A percentile compares a stretch with the other conserved stretches of the same genome.
Evolutionary conservation across 768 basidiomycete genomes (phyloP).

Genomic region (Mycena haematopus): DNA sequence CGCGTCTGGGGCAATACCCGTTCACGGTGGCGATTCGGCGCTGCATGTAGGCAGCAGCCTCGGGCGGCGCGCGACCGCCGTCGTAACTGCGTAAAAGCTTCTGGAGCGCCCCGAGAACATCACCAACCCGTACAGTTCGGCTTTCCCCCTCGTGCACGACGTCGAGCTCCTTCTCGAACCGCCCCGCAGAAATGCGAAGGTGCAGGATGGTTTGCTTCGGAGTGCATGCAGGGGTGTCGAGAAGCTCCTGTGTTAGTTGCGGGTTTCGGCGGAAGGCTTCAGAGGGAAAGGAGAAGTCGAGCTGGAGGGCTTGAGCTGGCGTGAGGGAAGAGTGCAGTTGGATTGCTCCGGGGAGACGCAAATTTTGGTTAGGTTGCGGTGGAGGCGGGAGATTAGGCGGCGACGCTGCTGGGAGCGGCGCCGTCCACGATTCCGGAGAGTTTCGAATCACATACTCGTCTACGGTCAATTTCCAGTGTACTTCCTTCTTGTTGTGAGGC

Average conservation of each 20-base stretch:
- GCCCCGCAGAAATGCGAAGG: constrained; percentile 6
- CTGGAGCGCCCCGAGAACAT: constrained; percentile 11
- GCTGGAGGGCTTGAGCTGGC: constrained; percentile 4
- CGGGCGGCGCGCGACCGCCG: constrained; percentile 3
- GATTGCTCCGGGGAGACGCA: neutral
- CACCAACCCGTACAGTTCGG: constrained; percentile 6
- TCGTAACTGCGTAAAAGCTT: neutral
- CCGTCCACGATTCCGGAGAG: constrained; percentile 2
- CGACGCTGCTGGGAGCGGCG: neutral
- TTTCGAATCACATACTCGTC: neutral
- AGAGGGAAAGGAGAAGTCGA: constrained; percentile 24
- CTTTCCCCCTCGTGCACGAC: neutral
- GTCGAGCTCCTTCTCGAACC: neutral
- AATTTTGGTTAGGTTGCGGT: neutral
- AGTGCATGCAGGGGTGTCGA: constrained; percentile 3
- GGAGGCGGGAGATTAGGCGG: neutral
- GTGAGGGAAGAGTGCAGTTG: neutral
- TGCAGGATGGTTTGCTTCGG: neutral
- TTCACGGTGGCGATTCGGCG: constrained; percentile 12
- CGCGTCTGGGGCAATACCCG: constrained; percentile 2
- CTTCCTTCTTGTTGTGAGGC: neutral
- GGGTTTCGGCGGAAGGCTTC: constrained; percentile 16
- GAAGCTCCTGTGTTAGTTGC: neutral
- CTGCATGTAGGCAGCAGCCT: constrained; percentile 11
- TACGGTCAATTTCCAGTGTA: neutral